Percentiles rank a stretch among this genome's conserved stretches.
Conservation (phyloP, 331 rosid genomes). For the Rhamnella rubrinervis region DNA sequence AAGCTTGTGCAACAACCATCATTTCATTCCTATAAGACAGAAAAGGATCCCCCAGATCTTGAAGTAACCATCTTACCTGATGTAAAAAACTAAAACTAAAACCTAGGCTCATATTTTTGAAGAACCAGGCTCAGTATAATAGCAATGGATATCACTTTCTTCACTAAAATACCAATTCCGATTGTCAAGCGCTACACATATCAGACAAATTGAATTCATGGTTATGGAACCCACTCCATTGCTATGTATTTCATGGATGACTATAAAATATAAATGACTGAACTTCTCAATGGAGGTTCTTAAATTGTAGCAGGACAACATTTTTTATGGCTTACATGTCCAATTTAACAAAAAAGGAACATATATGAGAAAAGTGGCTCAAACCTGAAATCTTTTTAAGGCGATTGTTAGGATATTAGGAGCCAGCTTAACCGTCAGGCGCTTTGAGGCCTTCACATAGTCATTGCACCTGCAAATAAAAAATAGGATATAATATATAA, state of each 20-base stretch:
- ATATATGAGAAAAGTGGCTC: conserved; percentile 5
- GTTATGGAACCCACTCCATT: background rate
- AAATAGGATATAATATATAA: conserved; percentile 21
- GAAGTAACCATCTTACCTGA: background rate
- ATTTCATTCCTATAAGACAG: background rate
- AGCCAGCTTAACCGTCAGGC: conserved; percentile 74
- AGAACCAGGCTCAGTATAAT: too few species aligned
- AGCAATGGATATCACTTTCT: background rate
- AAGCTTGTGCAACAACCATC: background rate
- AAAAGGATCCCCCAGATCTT: background rate
- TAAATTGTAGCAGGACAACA: background rate
- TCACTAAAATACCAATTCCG: too few species aligned
- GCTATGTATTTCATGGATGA: background rate
- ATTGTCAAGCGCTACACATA: background rate
- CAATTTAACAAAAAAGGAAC: background rate
- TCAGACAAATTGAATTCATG: background rate
- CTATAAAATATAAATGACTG: background rate
- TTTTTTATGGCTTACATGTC: background rate
- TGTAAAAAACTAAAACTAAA: too few species aligned
- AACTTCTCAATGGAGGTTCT: background rate
- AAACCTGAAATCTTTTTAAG: conserved; percentile 96
- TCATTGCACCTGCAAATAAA: conserved; percentile 81
- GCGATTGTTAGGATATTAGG: conserved; percentile 95
- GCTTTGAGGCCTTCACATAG: conserved; percentile 93
- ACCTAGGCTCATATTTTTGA: background rate